Evolutionary conservation across 2,329 filamentous ascomycete species (phyloP).

Genomic region (Calonectria fujianensis): DNA sequence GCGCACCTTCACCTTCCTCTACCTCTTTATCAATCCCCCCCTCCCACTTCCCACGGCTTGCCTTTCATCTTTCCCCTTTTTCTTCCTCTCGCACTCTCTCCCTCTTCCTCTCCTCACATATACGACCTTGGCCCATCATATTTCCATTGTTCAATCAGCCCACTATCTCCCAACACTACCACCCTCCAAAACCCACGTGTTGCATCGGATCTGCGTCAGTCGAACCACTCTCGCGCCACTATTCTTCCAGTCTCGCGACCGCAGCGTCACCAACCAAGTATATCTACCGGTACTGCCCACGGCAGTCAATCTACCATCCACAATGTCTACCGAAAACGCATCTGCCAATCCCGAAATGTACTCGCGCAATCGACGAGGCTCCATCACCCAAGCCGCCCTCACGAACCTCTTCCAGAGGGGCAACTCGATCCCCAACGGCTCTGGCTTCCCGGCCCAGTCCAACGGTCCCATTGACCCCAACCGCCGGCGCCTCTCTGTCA

Average conservation of each 20-base stretch:
- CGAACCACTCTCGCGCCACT: slow-evolving; percentile 57
- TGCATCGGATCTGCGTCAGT: slow-evolving; percentile 50
- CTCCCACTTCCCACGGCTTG: slow-evolving; percentile 35
- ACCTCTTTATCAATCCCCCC: slow-evolving; percentile 53
- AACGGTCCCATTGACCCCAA: slow-evolving; percentile 71
- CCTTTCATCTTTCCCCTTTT: slow-evolving; percentile 36
- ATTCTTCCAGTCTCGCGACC: slow-evolving; percentile 46
- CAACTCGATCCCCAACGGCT: slow-evolving; percentile 68
- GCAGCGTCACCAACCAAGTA: slow-evolving; percentile 52
- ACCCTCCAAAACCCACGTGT: slow-evolving; percentile 53
- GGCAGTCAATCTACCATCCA: slow-evolving; percentile 45
- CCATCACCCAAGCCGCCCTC: slow-evolving; percentile 74
- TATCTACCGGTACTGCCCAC: slow-evolving; percentile 51
- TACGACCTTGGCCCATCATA: slow-evolving; percentile 31
- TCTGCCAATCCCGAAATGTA: slow-evolving; percentile 58
- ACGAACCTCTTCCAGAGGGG: slow-evolving; percentile 76
- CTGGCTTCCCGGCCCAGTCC: slow-evolving; percentile 64
- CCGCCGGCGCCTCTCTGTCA: slow-evolving; percentile 83
- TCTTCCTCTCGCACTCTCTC: slow-evolving; percentile 40
- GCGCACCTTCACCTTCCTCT: slow-evolving; percentile 46
- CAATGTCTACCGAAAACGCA: slow-evolving; percentile 61
- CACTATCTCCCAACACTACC: slow-evolving; percentile 46
- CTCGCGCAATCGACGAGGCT: slow-evolving; percentile 72
- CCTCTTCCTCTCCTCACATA: slow-evolving; percentile 14
- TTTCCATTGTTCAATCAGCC: slow-evolving; percentile 44